Conservation (phyloP, 306 rosid species). For the Citrullus amarus region DNA sequence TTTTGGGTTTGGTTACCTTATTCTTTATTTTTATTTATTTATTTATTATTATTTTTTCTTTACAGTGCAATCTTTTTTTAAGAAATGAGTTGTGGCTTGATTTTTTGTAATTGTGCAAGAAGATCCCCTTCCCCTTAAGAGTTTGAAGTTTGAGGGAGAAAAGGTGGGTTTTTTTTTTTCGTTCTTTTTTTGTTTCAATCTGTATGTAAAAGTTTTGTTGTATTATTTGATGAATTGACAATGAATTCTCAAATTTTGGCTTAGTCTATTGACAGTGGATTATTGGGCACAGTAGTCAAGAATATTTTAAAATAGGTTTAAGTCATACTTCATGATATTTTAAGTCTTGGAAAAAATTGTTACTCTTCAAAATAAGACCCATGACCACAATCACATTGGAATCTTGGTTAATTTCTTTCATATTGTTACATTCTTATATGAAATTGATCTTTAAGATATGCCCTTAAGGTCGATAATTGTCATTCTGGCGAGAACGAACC, state of each 20-base stretch:
- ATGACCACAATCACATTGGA: too few species aligned
- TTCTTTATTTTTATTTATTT: background rate
- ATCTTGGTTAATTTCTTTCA: too few species aligned
- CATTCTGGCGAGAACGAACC: too few species aligned
- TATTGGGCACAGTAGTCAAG: too few species aligned
- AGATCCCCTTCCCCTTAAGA: background rate
- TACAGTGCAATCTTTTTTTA: background rate
- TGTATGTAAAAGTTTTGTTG: slow-evolving; percentile 8
- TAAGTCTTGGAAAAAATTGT: too few species aligned
- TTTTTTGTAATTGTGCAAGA: slow-evolving; percentile 4
- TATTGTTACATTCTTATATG: too few species aligned
- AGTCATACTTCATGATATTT: too few species aligned
- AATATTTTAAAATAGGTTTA: too few species aligned
- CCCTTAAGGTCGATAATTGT: too few species aligned
- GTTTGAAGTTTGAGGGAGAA: slow-evolving; percentile 9
- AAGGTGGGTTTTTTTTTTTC: background rate
- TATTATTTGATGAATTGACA: slow-evolving; percentile 1
- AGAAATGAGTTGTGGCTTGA: slow-evolving; percentile 7
- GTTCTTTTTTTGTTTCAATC: background rate
- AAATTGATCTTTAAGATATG: too few species aligned
- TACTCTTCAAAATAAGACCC: too few species aligned
- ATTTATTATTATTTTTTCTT: background rate
- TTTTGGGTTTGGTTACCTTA: background rate
- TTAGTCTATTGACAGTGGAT: too few species aligned
- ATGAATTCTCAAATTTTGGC: background rate